Evolutionary conservation across 768 basidiomycete genomes (phyloP), one percentile per base, ranked within the genome.

Genomic region (Rickenella mellea): DNA sequence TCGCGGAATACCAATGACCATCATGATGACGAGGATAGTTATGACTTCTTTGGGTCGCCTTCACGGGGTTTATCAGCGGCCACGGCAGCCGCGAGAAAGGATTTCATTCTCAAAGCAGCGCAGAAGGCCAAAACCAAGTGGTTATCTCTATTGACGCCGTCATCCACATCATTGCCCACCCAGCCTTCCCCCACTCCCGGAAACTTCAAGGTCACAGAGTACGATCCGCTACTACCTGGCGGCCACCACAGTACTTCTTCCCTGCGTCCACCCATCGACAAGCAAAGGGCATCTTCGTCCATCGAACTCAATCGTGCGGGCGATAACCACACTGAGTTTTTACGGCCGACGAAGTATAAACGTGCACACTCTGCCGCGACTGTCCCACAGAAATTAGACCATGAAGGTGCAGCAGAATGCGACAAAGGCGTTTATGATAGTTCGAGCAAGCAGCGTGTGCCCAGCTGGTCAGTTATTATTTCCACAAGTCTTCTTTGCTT

Each of bases 381-480:
- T n/a, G n/a, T n/a, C n/a, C n/a, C n/a, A n/a, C n/a, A n/a, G n/a
- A n/a, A n/a, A n/a, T n/a, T n/a, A n/a, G n/a, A n/a, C n/a, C n/a
- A n/a, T n/a, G n/a, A n/a, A n/a, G n/a, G n/a, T n/a, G n/a, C n/a
- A n/a, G n/a, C n/a, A n/a, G n/a, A n/a, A n/a, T n/a, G n/a, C n/a
- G n/a, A n/a, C n/a, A 71, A 69, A 51, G 83, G 80, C 14, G 78
- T 84, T 3, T 89, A 88, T 53, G 87, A 90, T 58, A 78, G 82
- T 21, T 89, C 86, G 8, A 67, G 74, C 51, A 89, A 90, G 58
- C 74, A 77, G 51, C 78, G 87, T 15, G 87, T 89, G 20, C 87
- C 87, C 5, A 86, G 85, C 57, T 89, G 87, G 87, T 83, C 50
- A 37, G 76, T 63, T 5, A 26, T 25, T 32, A 33, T 9, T 26